Base-by-base conservation (phyloP, 345 rosid species). In the Laguncularia racemosa region DNA sequence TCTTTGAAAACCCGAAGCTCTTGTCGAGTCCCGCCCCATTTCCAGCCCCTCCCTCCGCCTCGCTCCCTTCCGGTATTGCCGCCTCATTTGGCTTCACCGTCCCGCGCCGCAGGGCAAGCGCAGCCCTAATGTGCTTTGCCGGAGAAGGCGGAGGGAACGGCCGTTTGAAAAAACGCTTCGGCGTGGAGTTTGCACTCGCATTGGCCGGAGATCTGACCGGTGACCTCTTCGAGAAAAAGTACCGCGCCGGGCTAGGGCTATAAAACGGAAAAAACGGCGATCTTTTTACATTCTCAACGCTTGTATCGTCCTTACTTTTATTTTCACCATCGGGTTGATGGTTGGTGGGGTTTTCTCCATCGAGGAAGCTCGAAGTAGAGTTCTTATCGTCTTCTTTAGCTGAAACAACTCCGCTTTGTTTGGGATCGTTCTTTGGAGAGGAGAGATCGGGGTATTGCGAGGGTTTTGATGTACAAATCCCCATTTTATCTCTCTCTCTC, bases 111-210 rank as follows among this genome's bases (percentile, higher is more conserved):
- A 86, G 76, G 0, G 86, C 93, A 20, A 93, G 73, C 43, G 91
- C 80, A 1, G 99, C 83, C 63, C 79, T 70, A 46, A 93, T 85
- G 71, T 93, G 96, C 75, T 85, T 93, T 3, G 99, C 96, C n/a
- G 97, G 99, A 2, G 97, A 89, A 0, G 96, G 99, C 40, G 99
- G 97, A 2, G 96, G 96, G 60, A 92, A 86, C 4, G 95, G 89
- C 44, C 82, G 64, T 65, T 69, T 84, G 71, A 93, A 93, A 65
- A 87, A 71, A 62, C 96, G 57, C 48, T 61, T 79, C 1, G 97
- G 99, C 8, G 97, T 93, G 2, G 95, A 78, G 67, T 76, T 81
- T 10, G 61, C 80, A 59, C 86, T 84, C n/a, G 69, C 59, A 26
- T 51, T 67, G 69, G 88, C 83, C 70, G 97, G 76, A 65, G 88